phyloP scores from a whole-genome alignment of 495 filamentous ascomycete genomes.

The Aspergillus indologenus region DNA sequence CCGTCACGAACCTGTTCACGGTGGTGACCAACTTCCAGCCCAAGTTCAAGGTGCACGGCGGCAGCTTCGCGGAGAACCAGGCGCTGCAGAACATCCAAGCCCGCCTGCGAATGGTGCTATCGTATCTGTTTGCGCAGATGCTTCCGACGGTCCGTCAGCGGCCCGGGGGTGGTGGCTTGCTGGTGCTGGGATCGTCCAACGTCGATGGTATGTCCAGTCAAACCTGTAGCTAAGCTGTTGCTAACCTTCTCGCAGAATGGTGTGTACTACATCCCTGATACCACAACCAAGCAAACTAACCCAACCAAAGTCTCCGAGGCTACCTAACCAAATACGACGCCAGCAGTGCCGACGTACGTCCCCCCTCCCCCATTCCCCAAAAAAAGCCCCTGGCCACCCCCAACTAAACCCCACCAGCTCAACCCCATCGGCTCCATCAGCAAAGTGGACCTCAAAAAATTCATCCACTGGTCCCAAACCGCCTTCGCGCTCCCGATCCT shows the following conservation, averaged over 20 bases:
- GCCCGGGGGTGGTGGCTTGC: slow-evolving; percentile 52
- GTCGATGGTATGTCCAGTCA: slow-evolving; percentile 38
- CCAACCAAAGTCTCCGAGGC: slow-evolving; percentile 47
- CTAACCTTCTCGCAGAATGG: slow-evolving; percentile 33
- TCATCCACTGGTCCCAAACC: slow-evolving; percentile 64
- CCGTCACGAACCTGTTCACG: slow-evolving; percentile 53
- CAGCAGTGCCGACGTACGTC: slow-evolving; percentile 51
- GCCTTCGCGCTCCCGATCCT: slow-evolving; percentile 71
- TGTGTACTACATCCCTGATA: slow-evolving; percentile 17
- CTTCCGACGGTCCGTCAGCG: slow-evolving; percentile 56
- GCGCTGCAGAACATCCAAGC: slow-evolving; percentile 84
- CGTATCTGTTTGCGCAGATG: slow-evolving; percentile 71
- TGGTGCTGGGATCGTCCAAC: slow-evolving; percentile 64
- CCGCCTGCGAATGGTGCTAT: slow-evolving; percentile 72
- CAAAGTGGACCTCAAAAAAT: slow-evolving; percentile 73
- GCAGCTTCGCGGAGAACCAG: slow-evolving; percentile 56
- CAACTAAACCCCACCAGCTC: slow-evolving; percentile 27
- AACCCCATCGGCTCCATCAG: slow-evolving; percentile 72
- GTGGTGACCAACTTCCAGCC: slow-evolving; percentile 54
- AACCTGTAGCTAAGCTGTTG: not conserved
- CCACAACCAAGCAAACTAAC: slow-evolving; percentile 5
- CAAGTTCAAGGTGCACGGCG: slow-evolving; percentile 68
- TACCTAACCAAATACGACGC: slow-evolving; percentile 76
- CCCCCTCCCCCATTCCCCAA: not conserved
- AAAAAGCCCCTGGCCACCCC: not conserved